Evolutionary conservation across 148 eudicot species (phyloP), one percentile per base, ranked within the genome.

Genomic region (Nepenthes gracilis): DNA sequence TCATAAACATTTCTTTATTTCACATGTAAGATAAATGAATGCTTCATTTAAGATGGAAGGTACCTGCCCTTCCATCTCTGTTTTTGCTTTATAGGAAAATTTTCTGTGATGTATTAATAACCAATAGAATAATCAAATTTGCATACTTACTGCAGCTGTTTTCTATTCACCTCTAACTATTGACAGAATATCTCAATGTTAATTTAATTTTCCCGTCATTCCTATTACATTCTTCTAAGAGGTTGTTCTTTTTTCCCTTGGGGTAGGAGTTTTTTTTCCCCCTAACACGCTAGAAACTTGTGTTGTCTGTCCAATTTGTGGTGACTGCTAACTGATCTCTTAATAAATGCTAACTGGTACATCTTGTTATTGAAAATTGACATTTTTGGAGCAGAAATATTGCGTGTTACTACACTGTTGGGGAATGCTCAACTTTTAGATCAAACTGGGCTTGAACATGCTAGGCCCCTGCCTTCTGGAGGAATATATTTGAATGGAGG

Each of bases 381-480:
- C 96, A 78, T 84, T 88, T 81, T 80, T 85, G 87, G 79, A 93
- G 85, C 96, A 93, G 99, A 93, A 86, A 86, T 93, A 75, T 67
- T 88, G 89, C 99, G 99, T 88, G 85, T 93, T 82, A 84, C 95
- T 74, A 79, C 91, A 66, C 82, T 88, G 80, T 86, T 93, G 99
- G 96, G 92, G 96, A 93, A 81, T 84, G 92, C 98, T 66, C 84
- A 96, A 79, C 70, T 93, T 84, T 86, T 86, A 93, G 99, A 93
- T 72, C 99, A 88, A 88, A 76, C 81, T 79, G 89, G 88, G 81
- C 85, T 88, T 84, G 99, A 93, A 77, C 95, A 82, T 81, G 95
- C 88, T 74, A 93, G 98, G 87, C 82, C 87, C 78, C 82, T 84
- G 83, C 84, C 86, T 64, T 84, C 96, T 79, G 96, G 96, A 93